Base-by-base conservation (phyloP, 805 yeast genomes). In the Candida nanaspora region DNA sequence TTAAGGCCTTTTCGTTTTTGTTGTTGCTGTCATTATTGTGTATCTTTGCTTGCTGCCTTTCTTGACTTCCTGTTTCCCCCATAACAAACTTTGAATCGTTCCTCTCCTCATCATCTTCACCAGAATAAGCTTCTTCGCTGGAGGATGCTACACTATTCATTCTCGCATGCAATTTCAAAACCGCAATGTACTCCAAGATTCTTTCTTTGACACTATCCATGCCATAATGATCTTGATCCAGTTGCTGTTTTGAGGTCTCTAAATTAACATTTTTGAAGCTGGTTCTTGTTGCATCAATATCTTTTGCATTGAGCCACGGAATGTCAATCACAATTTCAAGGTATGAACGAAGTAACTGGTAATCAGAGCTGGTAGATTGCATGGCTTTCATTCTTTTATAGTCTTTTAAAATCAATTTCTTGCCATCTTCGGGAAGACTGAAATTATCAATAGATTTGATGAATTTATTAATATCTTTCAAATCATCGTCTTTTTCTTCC, bases 171-270 rank as follows among this genome's bases (percentile, higher is more conserved):
- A 88, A 68, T 46, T 83, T 82, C 46, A 86, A 62, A 6, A 87
- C 88, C 4, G 93, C 87, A 25, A 87, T 65, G 56, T 86, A 86
- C 57, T 87, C 94, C 19, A 87, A 56, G 30, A 87, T 69, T 37
- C 96, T 68, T 48, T 73, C 79, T 58, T 87, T 87, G 35, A 83
- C 91, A 44, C 74, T 74, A 33, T 74, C 73, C 51, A 86, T 69
- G 0, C 95, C 95, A 53, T 76, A 82, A 54, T 86, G 95, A 52
- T 86, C 95, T n/a, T 66, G 63, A 49, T 86, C 85, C 21, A 86
- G 67, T 38, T 72, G 72, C n/a, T 59, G 51, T 42, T 72, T 68
- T 0, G 91, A 86, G 13, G 55, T 57, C 1, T 53, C 56, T 15
- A 86, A 56, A 47, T 82, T 76, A 39, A 78, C 65, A 40, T 71